Evolutionary conservation across 768 basidiomycete species (phyloP).

Genomic region (Psilocybe cubensis): DNA sequence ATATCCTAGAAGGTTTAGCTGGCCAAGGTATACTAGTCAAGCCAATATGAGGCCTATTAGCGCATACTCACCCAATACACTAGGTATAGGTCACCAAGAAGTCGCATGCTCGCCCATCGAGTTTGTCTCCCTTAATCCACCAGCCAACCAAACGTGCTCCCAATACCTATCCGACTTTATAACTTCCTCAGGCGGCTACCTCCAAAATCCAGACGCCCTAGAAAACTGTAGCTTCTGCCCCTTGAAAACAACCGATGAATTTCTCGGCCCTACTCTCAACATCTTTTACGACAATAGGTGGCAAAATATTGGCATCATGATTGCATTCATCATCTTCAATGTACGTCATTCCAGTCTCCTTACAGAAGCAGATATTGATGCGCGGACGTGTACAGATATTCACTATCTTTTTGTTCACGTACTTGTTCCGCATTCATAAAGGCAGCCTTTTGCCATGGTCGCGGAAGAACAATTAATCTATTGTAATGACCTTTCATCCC

Average conservation of each 20-base stretch:
- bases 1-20: slow-evolving; percentile 51
- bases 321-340: slow-evolving; percentile 50
- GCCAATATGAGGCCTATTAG: background rate
- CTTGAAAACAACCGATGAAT: slow-evolving; percentile 56
- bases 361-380: background rate
- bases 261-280: slow-evolving; percentile 50
- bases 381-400: background rate
- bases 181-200: slow-evolving; percentile 50
- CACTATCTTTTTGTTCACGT: background rate
- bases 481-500: too few species aligned
- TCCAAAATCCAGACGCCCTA: slow-evolving; percentile 53
- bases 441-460: background rate
- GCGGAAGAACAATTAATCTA: background rate
- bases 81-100: slow-evolving; percentile 39
- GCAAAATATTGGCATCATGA: slow-evolving; percentile 55
- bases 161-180: slow-evolving; percentile 56
- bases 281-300: slow-evolving; percentile 56
- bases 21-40: slow-evolving; percentile 39
- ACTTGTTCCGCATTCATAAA: background rate
- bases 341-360: slow-evolving; percentile 23
- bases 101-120: slow-evolving; percentile 56
- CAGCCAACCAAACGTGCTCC: slow-evolving; percentile 52
- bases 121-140: slow-evolving; percentile 52
- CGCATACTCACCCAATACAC: background rate
- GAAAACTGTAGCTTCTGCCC: slow-evolving; percentile 59